A percentile compares a stretch with the other conserved stretches of the same genome.
Conservation (phyloP, 208 protist species). For the Wallacemonas rigidus region DNA sequence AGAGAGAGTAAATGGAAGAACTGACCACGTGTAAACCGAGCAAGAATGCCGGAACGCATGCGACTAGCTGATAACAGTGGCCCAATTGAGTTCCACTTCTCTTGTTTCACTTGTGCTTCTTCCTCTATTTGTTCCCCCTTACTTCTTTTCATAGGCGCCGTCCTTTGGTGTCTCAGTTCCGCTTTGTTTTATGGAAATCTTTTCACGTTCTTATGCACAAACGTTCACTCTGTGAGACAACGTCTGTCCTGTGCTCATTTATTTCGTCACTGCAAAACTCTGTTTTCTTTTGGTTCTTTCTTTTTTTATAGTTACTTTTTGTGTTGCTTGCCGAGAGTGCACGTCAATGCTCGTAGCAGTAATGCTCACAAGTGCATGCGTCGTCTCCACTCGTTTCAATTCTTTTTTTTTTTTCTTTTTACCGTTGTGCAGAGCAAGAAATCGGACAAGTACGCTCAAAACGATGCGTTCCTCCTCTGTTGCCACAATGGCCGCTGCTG, state of each 20-base stretch:
- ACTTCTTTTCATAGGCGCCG: conserved; percentile 13
- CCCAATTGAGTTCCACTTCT: background rate
- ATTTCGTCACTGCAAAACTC: background rate
- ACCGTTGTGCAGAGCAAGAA: background rate
- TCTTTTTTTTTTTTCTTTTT: conserved; percentile 3
- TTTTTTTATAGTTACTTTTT: conserved; percentile 18
- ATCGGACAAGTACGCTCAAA: background rate
- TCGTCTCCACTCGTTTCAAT: background rate
- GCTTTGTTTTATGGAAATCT: background rate
- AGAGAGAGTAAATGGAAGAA: too few relatives aligned
- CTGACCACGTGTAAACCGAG: too few relatives aligned
- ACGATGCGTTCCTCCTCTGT: too few relatives aligned
- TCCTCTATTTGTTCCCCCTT: conserved; percentile 6
- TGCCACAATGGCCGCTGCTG: too few relatives aligned
- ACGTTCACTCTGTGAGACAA: too few relatives aligned
- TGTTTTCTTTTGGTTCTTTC: conserved; percentile 2
- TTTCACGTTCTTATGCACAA: too few relatives aligned
- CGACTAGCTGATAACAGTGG: too few relatives aligned
- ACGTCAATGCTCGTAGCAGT: background rate
- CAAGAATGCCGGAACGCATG: too few relatives aligned
- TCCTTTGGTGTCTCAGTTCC: conserved; percentile 15
- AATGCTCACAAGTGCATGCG: background rate
- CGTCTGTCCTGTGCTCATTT: too few relatives aligned
- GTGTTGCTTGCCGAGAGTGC: background rate
- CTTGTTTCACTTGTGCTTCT: background rate